Evolutionary conservation across 768 basidiomycete genomes (phyloP), one percentile per base, ranked within the genome.

Genomic region (Fomitopsis serialis): DNA sequence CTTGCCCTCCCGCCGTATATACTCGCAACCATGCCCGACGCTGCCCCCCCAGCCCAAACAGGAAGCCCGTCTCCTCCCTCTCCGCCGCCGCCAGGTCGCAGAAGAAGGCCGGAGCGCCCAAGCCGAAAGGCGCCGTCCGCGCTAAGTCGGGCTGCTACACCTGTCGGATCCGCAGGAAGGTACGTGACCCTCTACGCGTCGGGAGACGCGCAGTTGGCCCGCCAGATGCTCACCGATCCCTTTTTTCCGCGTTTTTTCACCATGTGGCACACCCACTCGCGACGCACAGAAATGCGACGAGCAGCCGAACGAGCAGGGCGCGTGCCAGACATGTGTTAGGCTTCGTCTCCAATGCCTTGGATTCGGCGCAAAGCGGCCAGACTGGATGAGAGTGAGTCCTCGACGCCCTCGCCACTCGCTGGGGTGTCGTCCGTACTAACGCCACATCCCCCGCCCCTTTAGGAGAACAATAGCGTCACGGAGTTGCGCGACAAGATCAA

Each of bases 61-160:
- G 61, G 54, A 63, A 65, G 56, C 60, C 64, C 53, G 58, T 66
- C 52, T 63, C 64, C 56, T 43, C 69, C 75, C 52, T 58, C 57
- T 62, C 65, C 45, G 55, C 58, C 46, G 58, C 58, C 57, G 61
- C 58, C 52, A 60, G 61, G 43, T 51, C 57, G 48, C 67, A 62
- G 62, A 73, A 72, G 66, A 71, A 73, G 59, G 57, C 71, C 67
- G 80, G 80, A 62, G 74, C 79, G 66, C 78, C 83, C 57, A 90
- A 90, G 68, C 77, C 81, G 57, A 92, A 90, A 76, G 89, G 86
- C 66, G 84, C 87, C 52, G 80, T 85, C 25, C 84, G 89, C 66
- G 89, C 89, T 52, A 92, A 92, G 78, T 87, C 87, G 50, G 89
- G 90, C 59, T 92, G 90, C 68, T 92, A 90, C 72, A 92, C 89